These are phyloP conservation scores for Eremomyces bilateralis DNA, from an alignment of 495 filamentous ascomycete genomes.

Conservation along the genomic window DNA sequence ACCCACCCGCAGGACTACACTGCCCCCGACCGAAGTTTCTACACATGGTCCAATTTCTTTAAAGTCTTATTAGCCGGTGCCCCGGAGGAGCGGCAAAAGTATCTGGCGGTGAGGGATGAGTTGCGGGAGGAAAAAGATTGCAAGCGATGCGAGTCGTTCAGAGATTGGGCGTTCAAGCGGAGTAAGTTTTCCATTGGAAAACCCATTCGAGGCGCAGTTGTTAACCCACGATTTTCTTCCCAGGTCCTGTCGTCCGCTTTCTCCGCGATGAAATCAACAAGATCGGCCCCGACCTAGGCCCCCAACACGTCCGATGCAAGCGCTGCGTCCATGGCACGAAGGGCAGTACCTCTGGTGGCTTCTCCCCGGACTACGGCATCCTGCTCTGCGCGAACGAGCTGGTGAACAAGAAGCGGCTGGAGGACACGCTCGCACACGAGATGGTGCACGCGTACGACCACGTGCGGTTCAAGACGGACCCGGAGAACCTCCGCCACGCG, in stretches of 20 bases:
- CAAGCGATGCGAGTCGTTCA: conserved; percentile 50
- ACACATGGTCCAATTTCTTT: conserved; percentile 62
- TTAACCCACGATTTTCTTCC: no score
- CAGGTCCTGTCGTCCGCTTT: conserved; percentile 66
- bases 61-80: conserved; percentile 44
- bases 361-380: conserved; percentile 66
- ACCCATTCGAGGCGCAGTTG: background rate
- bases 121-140: conserved; percentile 50
- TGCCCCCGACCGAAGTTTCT: conserved; percentile 3
- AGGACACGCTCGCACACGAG: conserved; percentile 91
- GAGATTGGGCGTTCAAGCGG: conserved; percentile 59
- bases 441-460: conserved; percentile 97
- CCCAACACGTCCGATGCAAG: conserved; percentile 55
- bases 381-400: conserved; percentile 78
- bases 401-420: conserved; percentile 47
- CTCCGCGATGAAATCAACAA: conserved; percentile 53
- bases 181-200: conserved; percentile 23
- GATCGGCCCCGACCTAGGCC: conserved; percentile 52
- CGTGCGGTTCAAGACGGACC: conserved; percentile 73
- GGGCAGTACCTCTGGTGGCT: conserved; percentile 48
- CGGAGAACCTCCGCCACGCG: conserved; percentile 59
- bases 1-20: no score
- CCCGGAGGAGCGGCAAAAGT: conserved; percentile 36
- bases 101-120: conserved; percentile 43
- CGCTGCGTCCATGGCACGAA: no score